Base-by-base conservation (phyloP, 1,284 basidiomycete genomes). In the Tremellales sp. region DNA sequence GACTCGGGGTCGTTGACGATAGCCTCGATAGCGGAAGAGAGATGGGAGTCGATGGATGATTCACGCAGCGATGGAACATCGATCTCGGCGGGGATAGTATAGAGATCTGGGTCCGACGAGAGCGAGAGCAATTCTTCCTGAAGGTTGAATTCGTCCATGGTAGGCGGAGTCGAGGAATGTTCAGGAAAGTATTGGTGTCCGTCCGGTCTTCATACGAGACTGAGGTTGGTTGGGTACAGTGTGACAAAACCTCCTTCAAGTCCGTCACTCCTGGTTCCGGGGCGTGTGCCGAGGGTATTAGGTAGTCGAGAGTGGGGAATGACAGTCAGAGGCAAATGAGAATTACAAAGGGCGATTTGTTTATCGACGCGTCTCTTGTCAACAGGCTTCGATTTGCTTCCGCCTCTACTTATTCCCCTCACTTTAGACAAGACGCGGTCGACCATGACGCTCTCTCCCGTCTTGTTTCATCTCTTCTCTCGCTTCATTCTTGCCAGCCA, bases 61-160 rank as follows among this genome's bases (percentile, higher is more conserved):
- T 74, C 58, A 47, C 76, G 75, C 58, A 79, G 72, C 9, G 69
- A 68, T 14, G 72, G 75, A 21, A 85, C 74, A 57, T 86, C 82
- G 53, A 81, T 76, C 64, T 87, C 85, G 53, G 82, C 71, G 21
- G 76, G 72, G 53, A 88, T 83, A 14, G 76, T 71, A 60, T 86
- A 85, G 38, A 74, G 74, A 3, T 77, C 75, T 0, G 78, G 63
- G 54, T 86, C 81, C 25, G 65, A 61, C 2, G 58, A 41, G 16
- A 87, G 74, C 27, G 78, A 74, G 52, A 84, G 80, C 4, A 86
- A 73, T 69, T 87, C 82, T 57, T 87, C 85, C 68, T 84, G 83
- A 9, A 90, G 79, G 60, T 85, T 84, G 71, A 88, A 88, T 29
- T 63, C 65, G 24, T 63, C 52, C 68, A 68, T 70, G 45, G 44